A percentile compares a stretch with the other conserved stretches of the same genome.
phyloP scores from a whole-genome alignment of 73 alveolate species.

The Blepharisma stoltei region DNA sequence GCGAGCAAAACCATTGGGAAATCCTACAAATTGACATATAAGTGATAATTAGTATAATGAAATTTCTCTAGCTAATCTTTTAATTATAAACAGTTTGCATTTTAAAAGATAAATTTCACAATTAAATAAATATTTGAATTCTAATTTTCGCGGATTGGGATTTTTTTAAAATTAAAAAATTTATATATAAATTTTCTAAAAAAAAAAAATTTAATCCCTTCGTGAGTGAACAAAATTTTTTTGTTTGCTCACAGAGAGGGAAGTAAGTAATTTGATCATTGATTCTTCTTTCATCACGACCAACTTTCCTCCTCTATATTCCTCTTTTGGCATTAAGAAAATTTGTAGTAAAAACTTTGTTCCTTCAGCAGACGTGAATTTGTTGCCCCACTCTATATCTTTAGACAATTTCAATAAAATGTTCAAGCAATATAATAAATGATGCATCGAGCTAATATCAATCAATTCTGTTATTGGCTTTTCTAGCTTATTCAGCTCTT shows the following conservation, averaged over 20 bases:
- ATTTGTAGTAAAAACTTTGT: neutral
- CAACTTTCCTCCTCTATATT: neutral
- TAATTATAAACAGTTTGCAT: too few species aligned
- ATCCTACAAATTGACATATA: too few species aligned
- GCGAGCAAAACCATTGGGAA: too few species aligned
- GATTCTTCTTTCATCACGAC: neutral
- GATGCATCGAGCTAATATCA: conserved; percentile 44
- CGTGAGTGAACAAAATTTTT: too few species aligned
- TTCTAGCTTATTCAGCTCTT: conserved; percentile 34
- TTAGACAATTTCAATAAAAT: conserved; percentile 26
- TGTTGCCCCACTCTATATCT: conserved; percentile 7
- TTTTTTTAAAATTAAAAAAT: neutral
- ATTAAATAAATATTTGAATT: too few species aligned
- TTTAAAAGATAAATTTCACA: too few species aligned
- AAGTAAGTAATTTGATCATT: neutral
- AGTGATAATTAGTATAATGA: too few species aligned
- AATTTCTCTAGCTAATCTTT: too few species aligned
- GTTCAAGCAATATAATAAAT: conserved; percentile 50
- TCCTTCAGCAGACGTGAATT: conserved; percentile 31
- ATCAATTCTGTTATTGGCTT: conserved; percentile 35
- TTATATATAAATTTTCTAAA: neutral
- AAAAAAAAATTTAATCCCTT: neutral
- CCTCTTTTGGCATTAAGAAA: neutral
- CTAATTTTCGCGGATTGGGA: too few species aligned
- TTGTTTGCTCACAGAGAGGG: neutral